Evolutionary conservation across 2,329 filamentous ascomycete species (phyloP).

Genomic region (Knufia petricola): DNA sequence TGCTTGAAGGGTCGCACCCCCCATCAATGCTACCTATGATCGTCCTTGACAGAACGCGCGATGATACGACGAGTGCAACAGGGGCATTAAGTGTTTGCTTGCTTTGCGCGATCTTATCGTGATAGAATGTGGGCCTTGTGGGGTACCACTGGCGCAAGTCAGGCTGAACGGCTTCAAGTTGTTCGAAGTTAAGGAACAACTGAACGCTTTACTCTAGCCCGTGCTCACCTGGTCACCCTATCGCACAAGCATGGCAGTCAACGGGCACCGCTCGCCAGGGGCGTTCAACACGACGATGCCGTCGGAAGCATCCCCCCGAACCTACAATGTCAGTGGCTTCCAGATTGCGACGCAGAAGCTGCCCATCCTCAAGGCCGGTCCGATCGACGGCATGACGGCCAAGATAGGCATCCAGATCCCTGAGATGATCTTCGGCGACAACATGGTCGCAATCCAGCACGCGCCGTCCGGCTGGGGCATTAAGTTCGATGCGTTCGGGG

Average conservation of each 20-base stretch:
- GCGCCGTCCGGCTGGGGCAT: slow-evolving; percentile 65
- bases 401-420: slow-evolving; percentile 77
- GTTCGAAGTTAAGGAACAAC: too few species aligned
- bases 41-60: too few species aligned
- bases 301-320: slow-evolving; percentile 39
- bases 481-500: slow-evolving; percentile 74
- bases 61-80: too few species aligned
- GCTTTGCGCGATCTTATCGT: too few species aligned
- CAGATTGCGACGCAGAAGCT: slow-evolving; percentile 75
- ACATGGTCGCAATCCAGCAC: slow-evolving; percentile 68
- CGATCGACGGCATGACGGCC: slow-evolving; percentile 75
- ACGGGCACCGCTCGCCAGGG: slow-evolving; percentile 17
- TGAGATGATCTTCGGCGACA: slow-evolving; percentile 99
- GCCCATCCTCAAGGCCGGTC: slow-evolving; percentile 83
- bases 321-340: slow-evolving; percentile 59
- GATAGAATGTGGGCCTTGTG: too few species aligned
- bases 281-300: slow-evolving; percentile 37
- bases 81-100: too few species aligned
- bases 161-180: too few species aligned
- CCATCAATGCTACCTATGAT: too few species aligned
- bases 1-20: too few species aligned
- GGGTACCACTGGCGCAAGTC: too few species aligned
- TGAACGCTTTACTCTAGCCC: too few species aligned
- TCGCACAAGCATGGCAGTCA: slow-evolving; percentile 22
- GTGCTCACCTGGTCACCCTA: too few species aligned